Base-by-base conservation (phyloP, 116 monocot species). In the Phalaenopsis hybrid region DNA sequence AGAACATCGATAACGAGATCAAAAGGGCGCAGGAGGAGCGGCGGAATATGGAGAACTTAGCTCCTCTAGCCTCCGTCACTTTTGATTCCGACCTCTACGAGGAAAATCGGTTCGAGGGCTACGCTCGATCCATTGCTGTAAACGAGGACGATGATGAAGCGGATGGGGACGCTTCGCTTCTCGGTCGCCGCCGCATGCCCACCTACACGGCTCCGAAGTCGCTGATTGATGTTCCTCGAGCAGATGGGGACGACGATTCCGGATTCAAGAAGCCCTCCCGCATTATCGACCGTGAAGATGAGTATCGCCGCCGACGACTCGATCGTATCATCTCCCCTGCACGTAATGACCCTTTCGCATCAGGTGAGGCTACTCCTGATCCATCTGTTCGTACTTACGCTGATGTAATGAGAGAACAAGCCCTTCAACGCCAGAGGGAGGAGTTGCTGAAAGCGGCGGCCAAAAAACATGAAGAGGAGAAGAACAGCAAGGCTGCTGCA, bases 391-490 rank as follows among this genome's bases (percentile, higher is more conserved):
- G 95, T 79, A 95, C 98, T 31, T 98, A 98, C 45, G 88, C 89
- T 5, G 98, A 98, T 79, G 89, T 93, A 43, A 98, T 98, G 98
- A 79, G 85, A 45, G 98, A 98, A 67, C 87, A 93, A 86, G 98
- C 91, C 0, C 79, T 95, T 77, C 76, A 83, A 57, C 81, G 88
- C 79, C 86, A 90, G 88, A 94, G 90, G 86, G 93, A 98, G 87
- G 95, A 95, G 52, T 51, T 90, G 34, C 52, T 95, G 83, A 86
- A 83, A 76, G 93, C 90, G 25, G 93, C 93, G 6, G 93, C 93
- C 0, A 95, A 98, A 86, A 98, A 97, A 85, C 93, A 98, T 76
- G 93, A 98, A 78, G 98, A 98, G 78, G 98, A 98, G 89, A 93
- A 94, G 86, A 83, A 43, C 46, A 88, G 85, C 57, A 79, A 73